Evolutionary conservation across 2,329 filamentous ascomycete genomes (phyloP).

Genomic region (Verticillium alfalfae): DNA sequence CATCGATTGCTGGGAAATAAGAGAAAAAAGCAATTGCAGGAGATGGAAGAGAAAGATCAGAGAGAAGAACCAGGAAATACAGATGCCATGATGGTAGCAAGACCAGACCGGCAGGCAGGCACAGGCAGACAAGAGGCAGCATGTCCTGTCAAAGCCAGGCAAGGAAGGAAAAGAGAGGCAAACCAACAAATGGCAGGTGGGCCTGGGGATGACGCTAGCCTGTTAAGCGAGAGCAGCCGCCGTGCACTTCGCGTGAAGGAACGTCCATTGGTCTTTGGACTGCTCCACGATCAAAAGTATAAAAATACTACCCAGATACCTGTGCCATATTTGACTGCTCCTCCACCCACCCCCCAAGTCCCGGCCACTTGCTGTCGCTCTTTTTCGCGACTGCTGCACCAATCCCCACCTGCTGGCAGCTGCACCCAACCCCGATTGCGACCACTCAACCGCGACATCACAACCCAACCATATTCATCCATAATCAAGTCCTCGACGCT

Average conservation of each 20-base stretch:
- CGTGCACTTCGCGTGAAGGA: conserved; percentile 2
- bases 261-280: not conserved
- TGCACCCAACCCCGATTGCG: not conserved
- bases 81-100: not conserved
- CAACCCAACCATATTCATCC: not conserved
- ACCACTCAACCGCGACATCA: not conserved
- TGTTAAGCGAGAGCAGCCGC: conserved; percentile 3
- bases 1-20: not conserved
- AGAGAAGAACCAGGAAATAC: not conserved
- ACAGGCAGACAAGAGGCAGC: not conserved
- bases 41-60: not conserved
- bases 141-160: not conserved
- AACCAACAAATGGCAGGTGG: conserved; percentile 1
- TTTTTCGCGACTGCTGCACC: conserved; percentile 1
- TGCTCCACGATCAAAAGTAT: conserved; percentile 7
- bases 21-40: not conserved
- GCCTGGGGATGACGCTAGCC: conserved; percentile 1
- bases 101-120: not conserved
- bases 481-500: not conserved
- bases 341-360: conserved; percentile 5
- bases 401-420: not conserved
- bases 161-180: not conserved
- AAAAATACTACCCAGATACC: conserved; percentile 12
- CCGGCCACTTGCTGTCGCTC: conserved; percentile 7
- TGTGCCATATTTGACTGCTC: conserved; percentile 3